Conservation (phyloP, 306 rosid genomes). For the Glycine tomentella region DNA sequence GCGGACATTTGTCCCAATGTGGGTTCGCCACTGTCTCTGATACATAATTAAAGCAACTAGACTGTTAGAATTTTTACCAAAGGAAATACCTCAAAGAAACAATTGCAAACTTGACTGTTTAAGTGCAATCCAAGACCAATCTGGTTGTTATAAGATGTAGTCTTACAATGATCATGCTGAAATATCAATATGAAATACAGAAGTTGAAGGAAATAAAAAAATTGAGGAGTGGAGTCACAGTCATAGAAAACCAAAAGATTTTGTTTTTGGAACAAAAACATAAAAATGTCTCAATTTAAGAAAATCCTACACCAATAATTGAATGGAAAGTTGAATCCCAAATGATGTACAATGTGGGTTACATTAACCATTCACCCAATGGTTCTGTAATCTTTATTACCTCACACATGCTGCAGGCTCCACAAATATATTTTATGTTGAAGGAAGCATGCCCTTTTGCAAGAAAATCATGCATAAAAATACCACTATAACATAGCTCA, state of each 20-base stretch:
- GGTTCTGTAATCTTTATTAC: too few species aligned
- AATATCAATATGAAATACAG: background rate
- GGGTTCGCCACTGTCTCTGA: slow-evolving; percentile 26
- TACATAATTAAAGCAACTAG: slow-evolving; percentile 26
- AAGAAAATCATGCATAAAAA: too few species aligned
- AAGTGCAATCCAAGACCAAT: slow-evolving; percentile 28
- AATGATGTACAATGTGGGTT: too few species aligned
- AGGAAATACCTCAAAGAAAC: slow-evolving; percentile 9
- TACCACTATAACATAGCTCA: too few species aligned
- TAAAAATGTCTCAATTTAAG: too few species aligned
- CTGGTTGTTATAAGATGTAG: background rate
- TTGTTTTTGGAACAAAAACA: background rate
- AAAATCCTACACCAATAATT: too few species aligned
- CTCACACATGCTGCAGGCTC: too few species aligned
- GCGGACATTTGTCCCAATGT: too few species aligned
- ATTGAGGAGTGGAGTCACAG: background rate
- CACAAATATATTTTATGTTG: too few species aligned
- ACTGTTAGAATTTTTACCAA: background rate
- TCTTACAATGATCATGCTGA: slow-evolving; percentile 2
- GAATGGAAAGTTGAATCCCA: too few species aligned
- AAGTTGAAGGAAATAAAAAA: background rate
- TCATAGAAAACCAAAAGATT: background rate
- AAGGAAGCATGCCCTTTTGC: too few species aligned
- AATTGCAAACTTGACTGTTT: slow-evolving; percentile 3
- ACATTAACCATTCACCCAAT: too few species aligned